Evolutionary conservation across 768 basidiomycete genomes (phyloP), one percentile per base, ranked within the genome.

Genomic region (Galerina sulciceps): DNA sequence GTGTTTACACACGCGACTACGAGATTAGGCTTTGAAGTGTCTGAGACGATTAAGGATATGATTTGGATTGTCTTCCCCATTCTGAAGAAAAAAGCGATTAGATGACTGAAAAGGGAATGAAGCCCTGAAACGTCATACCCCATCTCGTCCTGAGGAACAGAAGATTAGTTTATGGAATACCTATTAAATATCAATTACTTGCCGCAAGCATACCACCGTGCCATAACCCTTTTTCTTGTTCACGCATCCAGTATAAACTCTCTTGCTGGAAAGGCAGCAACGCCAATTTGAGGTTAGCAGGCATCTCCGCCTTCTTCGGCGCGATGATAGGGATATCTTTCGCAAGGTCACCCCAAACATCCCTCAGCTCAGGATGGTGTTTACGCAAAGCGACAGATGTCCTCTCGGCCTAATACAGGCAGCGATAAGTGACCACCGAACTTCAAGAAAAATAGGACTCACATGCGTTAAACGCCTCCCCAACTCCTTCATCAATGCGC

Each of bases 41-140:
- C 93, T 1, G 90, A 86, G 4, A 96, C 85, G 37, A 99, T 80
- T 38, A 99, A 80, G 1, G 95, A 84, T 49, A 99, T 96, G 63
- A 95, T 94, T 70, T 99, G 97, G 58, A 99, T 99, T 0, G 96
- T 99, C 74, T 95, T 94, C 13, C 91, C 91, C 93, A 95, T 94
- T 17, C 91, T 90, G 26, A 10, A 53, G 14, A 48, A 58, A 35
- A 42, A 50, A 37, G 63, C 18, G 60, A 22, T 65, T 31, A 57
- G 57, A 48, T 10, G 36, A 54, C 17, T 42, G n/a, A 18, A 34
- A 20, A 52, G 47, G 38, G 31, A 10, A 13, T 9, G 14, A 38
- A 23, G 38, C 50, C 15, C 46, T 37, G 38, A 35, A 47, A 66
- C 83, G 31, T 51, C 48, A 73, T 80, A 88, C 93, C 94, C 94